These are phyloP conservation scores for Amyloporia xantha DNA, from an alignment of 768 basidiomycete genomes.

Conservation along the genomic window DNA sequence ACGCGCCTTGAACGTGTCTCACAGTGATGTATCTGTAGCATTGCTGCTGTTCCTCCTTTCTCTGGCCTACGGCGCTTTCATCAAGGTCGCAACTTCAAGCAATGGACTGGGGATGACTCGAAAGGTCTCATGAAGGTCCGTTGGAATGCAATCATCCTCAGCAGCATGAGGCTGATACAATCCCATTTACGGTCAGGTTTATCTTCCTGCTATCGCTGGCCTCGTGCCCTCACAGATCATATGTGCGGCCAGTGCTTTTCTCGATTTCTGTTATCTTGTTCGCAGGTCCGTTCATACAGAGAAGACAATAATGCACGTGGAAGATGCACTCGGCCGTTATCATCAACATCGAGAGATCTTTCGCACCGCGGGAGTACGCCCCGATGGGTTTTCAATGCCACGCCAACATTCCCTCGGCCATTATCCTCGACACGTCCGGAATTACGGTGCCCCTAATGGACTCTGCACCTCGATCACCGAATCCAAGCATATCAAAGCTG, in stretches of 20 bases:
- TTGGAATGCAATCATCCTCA: too few relatives aligned
- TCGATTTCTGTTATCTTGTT: conserved; percentile 21
- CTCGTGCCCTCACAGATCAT: conserved; percentile 14
- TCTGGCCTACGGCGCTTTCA: conserved; percentile 15
- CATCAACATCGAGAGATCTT: conserved; percentile 4
- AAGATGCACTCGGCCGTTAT: neutral
- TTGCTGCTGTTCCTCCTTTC: conserved; percentile 16
- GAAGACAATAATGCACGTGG: neutral
- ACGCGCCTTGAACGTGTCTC: neutral
- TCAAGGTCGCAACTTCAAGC: conserved; percentile 20
- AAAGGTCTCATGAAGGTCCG: conserved; percentile 24
- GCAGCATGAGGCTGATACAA: too few relatives aligned
- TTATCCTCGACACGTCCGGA: conserved; percentile 2
- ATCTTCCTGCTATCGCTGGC: conserved; percentile 17
- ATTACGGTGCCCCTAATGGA: conserved; percentile 16
- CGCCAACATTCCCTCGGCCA: conserved; percentile 13
- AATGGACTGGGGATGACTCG: conserved; percentile 24
- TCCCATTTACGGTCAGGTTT: conserved; percentile 20
- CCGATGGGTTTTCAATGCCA: conserved; percentile 12
- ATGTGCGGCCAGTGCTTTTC: conserved; percentile 8
- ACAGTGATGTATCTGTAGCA: conserved; percentile 5
- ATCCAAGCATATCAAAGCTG: conserved; percentile 16
- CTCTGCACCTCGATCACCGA: conserved; percentile 20
- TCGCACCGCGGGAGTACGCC: neutral
- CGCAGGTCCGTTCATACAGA: neutral